Base-by-base conservation (phyloP, 805 yeast species). In the Cyberlindnera veronae region DNA sequence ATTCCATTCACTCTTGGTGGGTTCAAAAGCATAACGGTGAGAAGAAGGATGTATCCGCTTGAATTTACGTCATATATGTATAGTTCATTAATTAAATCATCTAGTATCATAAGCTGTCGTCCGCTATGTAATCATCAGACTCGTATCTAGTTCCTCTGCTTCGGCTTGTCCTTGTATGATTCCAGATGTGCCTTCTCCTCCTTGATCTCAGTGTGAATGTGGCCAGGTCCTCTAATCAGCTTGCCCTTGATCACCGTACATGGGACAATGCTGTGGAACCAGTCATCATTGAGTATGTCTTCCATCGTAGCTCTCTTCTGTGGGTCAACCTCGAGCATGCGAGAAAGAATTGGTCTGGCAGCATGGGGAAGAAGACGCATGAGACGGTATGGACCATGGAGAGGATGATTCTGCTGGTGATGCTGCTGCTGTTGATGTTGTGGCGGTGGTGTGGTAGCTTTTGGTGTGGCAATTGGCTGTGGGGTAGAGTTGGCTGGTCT, bases 311-410 rank as follows among this genome's bases (percentile, higher is more conserved):
- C 86, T 54, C 95, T 72, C 42, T 71, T 66, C 1, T 43, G 41
- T 10, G 84, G 80, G 48, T 84, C 86, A 13, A 82, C 67, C 37
- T 70, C 70, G 20, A 85, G 62, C 79, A 85, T 83, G 43, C 64
- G 70, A 18, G 84, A 79, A 22, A 85, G 68, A 10, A 85, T 67
- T 11, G 91, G 93, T 61, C 95, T 73, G 13, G 93, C 68, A 7
- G 91, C 89, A 60, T 85, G 95, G 5, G 95, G 95, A 27, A 85
- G 63, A 36, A 85, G 65, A 63, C 95, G 75, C 81, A 85, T 77
- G 49, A 85, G 66, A 57, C 95, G 69, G 63, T 85, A 85, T 10
- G 93, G 91, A 6, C 95, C 95, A 54, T 84, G 89, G 18, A 84
- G 39, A 1, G 42, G 32, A 13, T 34, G 37, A 5, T 17, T 14